Percentiles rank a stretch among this genome's conserved stretches.
Conservation (phyloP, 371 early-diverging fungal species). For the Circinella minor region DNA sequence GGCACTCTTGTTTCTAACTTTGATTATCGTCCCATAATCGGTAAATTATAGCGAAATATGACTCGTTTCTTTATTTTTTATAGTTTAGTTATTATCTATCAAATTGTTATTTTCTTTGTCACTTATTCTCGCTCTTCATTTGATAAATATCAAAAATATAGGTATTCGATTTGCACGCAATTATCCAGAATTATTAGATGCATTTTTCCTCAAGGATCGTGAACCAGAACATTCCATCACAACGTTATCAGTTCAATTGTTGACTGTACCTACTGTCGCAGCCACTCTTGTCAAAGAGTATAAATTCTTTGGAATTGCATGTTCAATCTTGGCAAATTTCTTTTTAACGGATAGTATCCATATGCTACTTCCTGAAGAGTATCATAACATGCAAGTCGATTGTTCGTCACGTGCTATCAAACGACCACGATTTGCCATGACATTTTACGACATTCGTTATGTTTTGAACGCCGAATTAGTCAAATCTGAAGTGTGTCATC, state of each 20-base stretch:
- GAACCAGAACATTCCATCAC: conserved; percentile 86
- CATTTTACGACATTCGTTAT: conserved; percentile 86
- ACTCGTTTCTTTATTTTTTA: background rate
- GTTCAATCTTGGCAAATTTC: conserved; percentile 69
- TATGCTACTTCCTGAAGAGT: conserved; percentile 36
- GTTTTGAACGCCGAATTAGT: conserved; percentile 69
- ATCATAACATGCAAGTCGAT: conserved; percentile 61
- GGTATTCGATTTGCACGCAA: conserved; percentile 77
- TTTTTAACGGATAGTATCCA: conserved; percentile 66
- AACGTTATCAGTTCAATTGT: conserved; percentile 89
- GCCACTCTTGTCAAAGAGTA: conserved; percentile 79
- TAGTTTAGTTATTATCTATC: no score
- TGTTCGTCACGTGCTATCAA: conserved; percentile 77
- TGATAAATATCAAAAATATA: background rate
- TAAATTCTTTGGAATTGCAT: conserved; percentile 73
- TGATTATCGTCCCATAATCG: conserved; percentile 79
- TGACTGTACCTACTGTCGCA: conserved; percentile 93
- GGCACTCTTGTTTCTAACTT: conserved; percentile 80
- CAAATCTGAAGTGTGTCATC: conserved; percentile 55
- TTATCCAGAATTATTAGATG: conserved; percentile 76
- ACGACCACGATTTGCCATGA: conserved; percentile 82
- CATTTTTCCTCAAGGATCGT: conserved; percentile 84
- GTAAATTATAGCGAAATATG: conserved; percentile 34
- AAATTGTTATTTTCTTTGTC: background rate
- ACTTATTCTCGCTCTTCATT: background rate